These are phyloP conservation scores for Balamuthia mandrillaris DNA, from an alignment of 208 protist species.

Conservation along the genomic window DNA sequence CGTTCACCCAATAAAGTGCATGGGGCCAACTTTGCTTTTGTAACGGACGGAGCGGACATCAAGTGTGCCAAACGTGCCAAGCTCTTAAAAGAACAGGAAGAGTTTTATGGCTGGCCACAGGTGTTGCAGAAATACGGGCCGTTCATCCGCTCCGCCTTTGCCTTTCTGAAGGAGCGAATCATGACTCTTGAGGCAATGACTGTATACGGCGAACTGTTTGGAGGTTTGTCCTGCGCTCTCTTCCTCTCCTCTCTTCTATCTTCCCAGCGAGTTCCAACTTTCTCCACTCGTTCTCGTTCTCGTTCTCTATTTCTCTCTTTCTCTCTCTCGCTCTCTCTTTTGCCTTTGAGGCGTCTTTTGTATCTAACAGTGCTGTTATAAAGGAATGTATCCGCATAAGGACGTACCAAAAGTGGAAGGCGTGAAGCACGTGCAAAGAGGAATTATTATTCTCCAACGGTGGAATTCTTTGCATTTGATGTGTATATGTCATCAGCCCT, in stretches of 20 bases:
- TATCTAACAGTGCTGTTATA: neutral
- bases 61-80: neutral
- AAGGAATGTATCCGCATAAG: neutral
- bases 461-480: neutral
- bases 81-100: neutral
- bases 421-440: neutral
- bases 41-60: neutral
- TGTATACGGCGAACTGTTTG: conserved; percentile 4
- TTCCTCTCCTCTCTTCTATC: too few species aligned
- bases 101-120: neutral
- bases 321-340: neutral
- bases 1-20: conserved; percentile 23
- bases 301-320: neutral
- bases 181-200: neutral
- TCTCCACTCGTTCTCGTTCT: too few species aligned
- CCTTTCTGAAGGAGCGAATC: neutral
- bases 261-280: too few species aligned
- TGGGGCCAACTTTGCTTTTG: neutral
- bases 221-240: too few species aligned
- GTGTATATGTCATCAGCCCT: neutral
- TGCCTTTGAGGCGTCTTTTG: neutral
- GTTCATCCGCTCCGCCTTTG: neutral
- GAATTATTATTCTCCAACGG: neutral
- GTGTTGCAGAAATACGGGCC: neutral
- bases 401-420: neutral